A percentile compares a stretch with the other conserved stretches of the same genome.
Evolutionary conservation across 2,329 filamentous ascomycete species (phyloP).

Genomic region (Cercospora zeae-maydis): DNA sequence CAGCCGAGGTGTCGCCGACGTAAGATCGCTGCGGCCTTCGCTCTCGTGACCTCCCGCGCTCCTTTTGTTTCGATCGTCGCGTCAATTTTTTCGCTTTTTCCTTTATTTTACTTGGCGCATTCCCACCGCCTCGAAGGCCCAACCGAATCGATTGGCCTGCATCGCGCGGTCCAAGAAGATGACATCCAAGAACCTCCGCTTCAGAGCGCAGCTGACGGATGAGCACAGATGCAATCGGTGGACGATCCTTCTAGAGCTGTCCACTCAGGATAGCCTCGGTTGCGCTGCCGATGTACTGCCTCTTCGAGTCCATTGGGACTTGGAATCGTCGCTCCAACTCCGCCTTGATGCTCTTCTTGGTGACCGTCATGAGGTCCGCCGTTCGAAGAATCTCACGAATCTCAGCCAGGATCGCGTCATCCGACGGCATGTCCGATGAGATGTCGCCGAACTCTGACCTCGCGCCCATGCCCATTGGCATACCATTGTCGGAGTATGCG

Average conservation of each 20-base stretch:
- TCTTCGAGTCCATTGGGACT: constrained; percentile 78
- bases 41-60: background rate
- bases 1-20: background rate
- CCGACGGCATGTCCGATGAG: constrained; percentile 63
- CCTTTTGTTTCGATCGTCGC: background rate
- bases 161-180: background rate
- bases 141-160: background rate
- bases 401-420: constrained; percentile 86
- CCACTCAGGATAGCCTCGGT: constrained; percentile 44
- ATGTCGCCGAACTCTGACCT: constrained; percentile 66
- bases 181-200: background rate
- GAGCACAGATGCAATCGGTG: background rate
- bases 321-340: constrained; percentile 91
- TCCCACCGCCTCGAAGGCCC: background rate
- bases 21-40: background rate
- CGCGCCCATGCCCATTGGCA: constrained; percentile 33
- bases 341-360: constrained; percentile 95
- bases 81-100: background rate
- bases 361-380: constrained; percentile 94
- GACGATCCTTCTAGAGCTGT: constrained; percentile 33
- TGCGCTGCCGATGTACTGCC: constrained; percentile 70
- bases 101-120: background rate
- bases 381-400: constrained; percentile 90
- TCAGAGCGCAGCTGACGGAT: background rate
- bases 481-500: constrained; percentile 61